phyloP scores from a whole-genome alignment of 2,329 filamentous ascomycete species.

The Claviceps sp. region DNA sequence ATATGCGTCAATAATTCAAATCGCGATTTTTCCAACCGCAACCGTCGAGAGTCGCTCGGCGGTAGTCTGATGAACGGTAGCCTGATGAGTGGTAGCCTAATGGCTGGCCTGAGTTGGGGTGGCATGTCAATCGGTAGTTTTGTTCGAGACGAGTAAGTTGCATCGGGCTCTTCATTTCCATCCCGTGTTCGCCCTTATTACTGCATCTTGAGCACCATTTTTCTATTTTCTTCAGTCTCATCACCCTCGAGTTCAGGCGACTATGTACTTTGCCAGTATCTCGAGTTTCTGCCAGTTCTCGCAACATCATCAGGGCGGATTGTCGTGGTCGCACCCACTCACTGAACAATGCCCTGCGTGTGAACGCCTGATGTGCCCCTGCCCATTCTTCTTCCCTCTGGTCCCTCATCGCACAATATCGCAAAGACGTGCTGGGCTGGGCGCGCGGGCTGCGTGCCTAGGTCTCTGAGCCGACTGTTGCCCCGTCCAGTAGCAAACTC shows the following conservation, averaged over 20 bases:
- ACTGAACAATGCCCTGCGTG: neutral
- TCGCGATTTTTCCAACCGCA: constrained; percentile 43
- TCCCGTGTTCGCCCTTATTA: neutral
- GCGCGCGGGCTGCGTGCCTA: neutral
- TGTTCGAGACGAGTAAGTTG: constrained; percentile 89
- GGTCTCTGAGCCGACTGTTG: neutral
- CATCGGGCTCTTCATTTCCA: neutral
- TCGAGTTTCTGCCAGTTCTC: neutral
- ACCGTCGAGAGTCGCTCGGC: constrained; percentile 47
- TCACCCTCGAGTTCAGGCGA: neutral
- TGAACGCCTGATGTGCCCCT: neutral
- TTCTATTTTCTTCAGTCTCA: constrained; percentile 6
- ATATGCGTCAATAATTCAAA: constrained; percentile 54
- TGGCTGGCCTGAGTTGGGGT: constrained; percentile 80
- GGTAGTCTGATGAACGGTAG: constrained; percentile 55
- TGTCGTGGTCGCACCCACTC: neutral
- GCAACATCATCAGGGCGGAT: neutral
- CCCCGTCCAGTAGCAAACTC: too few species aligned
- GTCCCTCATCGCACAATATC: neutral
- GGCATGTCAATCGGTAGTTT: constrained; percentile 93
- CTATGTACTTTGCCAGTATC: constrained; percentile 8
- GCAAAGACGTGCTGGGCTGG: too few species aligned
- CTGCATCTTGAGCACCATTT: neutral
- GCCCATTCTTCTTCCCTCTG: neutral
- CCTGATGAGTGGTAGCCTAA: too few species aligned